A percentile compares a stretch with the other conserved stretches of the same genome.
Evolutionary conservation across 805 yeast genomes (phyloP).

Genomic region (Kregervanrija pseudodelftensis): DNA sequence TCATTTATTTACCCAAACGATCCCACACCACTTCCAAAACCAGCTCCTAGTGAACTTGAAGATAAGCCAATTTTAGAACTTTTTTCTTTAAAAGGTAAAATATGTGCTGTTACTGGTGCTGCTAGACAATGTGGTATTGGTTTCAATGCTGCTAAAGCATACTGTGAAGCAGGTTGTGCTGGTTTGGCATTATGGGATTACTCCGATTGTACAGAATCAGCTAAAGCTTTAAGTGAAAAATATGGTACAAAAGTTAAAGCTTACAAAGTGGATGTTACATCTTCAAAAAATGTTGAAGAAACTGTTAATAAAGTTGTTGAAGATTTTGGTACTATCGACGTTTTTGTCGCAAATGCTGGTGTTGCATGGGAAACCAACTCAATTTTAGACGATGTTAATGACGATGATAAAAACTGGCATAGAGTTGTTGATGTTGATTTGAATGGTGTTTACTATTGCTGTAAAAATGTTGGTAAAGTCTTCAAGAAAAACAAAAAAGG

Average conservation of each 20-base stretch:
- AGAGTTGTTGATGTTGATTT: slow-evolving; percentile 44
- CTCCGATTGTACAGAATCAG: slow-evolving; percentile 18
- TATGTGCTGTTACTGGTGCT: slow-evolving; percentile 81
- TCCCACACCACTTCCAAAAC: slow-evolving; percentile 22
- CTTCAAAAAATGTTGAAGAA: slow-evolving; percentile 27
- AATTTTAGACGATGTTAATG: slow-evolving; percentile 27
- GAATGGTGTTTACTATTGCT: slow-evolving; percentile 46
- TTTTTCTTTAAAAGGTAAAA: slow-evolving; percentile 75
- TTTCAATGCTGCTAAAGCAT: slow-evolving; percentile 72
- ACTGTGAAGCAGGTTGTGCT: slow-evolving; percentile 82
- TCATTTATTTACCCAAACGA: slow-evolving; percentile 18
- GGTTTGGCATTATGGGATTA: slow-evolving; percentile 43
- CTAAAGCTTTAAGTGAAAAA: slow-evolving; percentile 16
- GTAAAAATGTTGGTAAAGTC: slow-evolving; percentile 41
- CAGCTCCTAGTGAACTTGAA: slow-evolving; percentile 18
- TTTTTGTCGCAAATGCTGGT: slow-evolving; percentile 84
- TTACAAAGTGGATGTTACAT: slow-evolving; percentile 32
- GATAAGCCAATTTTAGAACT: slow-evolving; percentile 30
- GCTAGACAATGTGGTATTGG: slow-evolving; percentile 67
- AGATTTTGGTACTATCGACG: slow-evolving; percentile 69
- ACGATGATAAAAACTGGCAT: slow-evolving; percentile 28
- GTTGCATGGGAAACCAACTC: slow-evolving; percentile 31
- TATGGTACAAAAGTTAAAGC: slow-evolving; percentile 21
- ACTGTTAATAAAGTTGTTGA: slow-evolving; percentile 25
- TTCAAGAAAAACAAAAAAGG: slow-evolving; percentile 43